Evolutionary conservation across 768 basidiomycete genomes (phyloP), one percentile per base, ranked within the genome.

Genomic region (Collybiopsis luxurians): DNA sequence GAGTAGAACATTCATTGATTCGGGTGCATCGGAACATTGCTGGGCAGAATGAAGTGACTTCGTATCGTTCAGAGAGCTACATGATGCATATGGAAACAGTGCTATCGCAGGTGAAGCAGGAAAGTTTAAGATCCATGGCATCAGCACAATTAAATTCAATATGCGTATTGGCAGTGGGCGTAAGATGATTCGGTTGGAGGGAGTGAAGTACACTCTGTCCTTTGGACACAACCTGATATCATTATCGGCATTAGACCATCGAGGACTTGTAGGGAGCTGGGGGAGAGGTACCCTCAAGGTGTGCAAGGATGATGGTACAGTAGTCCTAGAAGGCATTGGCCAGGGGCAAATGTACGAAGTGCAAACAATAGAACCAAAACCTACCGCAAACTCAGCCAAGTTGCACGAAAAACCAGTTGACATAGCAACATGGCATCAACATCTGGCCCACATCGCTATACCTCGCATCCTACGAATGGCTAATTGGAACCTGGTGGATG

Each of bases 401-500:
- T 47, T 7, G 4, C 46, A 47, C 26, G 46, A 47, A 7, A 47
- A 28, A 47, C 46, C 27, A 2, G 10, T 17, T 0, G 27, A 47
- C 3, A 2, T 47, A 11, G 4, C 4, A 7, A 28, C 46, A 24
- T 47, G 46, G 46, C 24, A 47, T n/a, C 1, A 13, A 13, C 7
- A 27, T 1, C 4, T 28, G 2, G 46, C 4, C 0, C 69, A 73
- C 48, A 53, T 59, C 0, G 55, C 57, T 0, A 53, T 59, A 1
- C 48, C 54, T 4, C 24, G 43, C 0, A 60, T 73, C 4, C 13
- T 43, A 1, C 28, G 53, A 2, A 57, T 68, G 60, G 27, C 53
- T 2, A 49, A 17, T 10, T 57, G 57, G 54, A 47, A 51, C 0
- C 38, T 68, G 0, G 67, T 70, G 2, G 53, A 61, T 15, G 67